Evolutionary conservation across 2,329 filamentous ascomycete genomes (phyloP).

Genomic region (Alternaria novae-zelandiae): DNA sequence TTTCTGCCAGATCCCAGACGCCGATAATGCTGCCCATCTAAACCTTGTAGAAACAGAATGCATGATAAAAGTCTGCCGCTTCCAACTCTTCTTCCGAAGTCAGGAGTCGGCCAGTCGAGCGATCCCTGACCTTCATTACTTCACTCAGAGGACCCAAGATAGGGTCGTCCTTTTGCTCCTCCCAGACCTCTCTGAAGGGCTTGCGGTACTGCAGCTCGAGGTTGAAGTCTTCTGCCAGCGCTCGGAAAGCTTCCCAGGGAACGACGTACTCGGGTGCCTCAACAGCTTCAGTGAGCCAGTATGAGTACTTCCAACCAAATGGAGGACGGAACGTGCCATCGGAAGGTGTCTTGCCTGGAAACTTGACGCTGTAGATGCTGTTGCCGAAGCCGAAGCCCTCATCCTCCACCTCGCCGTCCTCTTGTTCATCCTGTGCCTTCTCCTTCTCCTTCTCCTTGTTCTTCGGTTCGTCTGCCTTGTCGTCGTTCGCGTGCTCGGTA

Average conservation of each 20-base stretch:
- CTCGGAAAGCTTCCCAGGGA: slow-evolving; percentile 96
- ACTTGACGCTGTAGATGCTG: slow-evolving; percentile 87
- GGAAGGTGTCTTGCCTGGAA: slow-evolving; percentile 79
- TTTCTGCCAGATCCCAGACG: slow-evolving; percentile 3
- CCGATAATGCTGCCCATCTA: slow-evolving; percentile 44
- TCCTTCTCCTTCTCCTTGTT: slow-evolving; percentile 33
- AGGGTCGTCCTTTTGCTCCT: slow-evolving; percentile 84
- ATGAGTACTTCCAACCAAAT: slow-evolving; percentile 98
- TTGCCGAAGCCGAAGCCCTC: slow-evolving; percentile 83
- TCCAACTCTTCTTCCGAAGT: slow-evolving; percentile 90
- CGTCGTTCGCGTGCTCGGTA: slow-evolving; percentile 43
- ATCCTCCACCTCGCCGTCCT: slow-evolving; percentile 56
- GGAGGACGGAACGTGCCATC: slow-evolving; percentile 93
- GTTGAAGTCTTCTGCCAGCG: slow-evolving; percentile 94
- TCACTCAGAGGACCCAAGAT: slow-evolving; percentile 85
- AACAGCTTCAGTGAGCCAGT: slow-evolving; percentile 93
- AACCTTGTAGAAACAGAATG: slow-evolving; percentile 97
- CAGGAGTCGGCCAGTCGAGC: slow-evolving; percentile 68
- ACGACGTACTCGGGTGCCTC: slow-evolving; percentile 98
- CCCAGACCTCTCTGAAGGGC: slow-evolving; percentile 89
- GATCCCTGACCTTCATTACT: slow-evolving; percentile 89
- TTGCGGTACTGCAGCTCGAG: slow-evolving; percentile 94
- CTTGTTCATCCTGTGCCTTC: slow-evolving; percentile 43
- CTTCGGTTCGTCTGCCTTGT: slow-evolving; percentile 31
- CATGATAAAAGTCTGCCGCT: slow-evolving; percentile 82